Conservation (phyloP, 129 eudicot genomes). For the Solidago caesia region DNA sequence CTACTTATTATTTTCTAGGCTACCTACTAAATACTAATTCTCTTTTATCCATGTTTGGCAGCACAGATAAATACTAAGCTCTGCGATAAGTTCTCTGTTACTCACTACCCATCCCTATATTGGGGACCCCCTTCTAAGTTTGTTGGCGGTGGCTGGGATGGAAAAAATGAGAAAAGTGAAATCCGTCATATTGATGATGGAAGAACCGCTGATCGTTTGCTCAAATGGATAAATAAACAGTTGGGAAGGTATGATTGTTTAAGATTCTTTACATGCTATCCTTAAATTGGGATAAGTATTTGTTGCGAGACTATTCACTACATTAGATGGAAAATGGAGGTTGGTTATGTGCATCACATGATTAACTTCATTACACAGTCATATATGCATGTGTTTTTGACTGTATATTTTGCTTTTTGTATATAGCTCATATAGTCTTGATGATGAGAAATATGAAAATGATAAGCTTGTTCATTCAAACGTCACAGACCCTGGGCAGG, state of each 20-base stretch:
- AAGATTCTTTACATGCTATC: not conserved
- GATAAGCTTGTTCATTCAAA: constrained; percentile 59
- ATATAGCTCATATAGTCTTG: constrained; percentile 69
- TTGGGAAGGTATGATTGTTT: constrained; percentile 54
- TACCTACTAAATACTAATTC: constrained; percentile 37
- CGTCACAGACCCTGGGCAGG: constrained; percentile 73
- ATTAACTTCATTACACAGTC: not conserved
- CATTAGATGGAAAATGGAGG: constrained; percentile 9
- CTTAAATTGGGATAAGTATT: not conserved
- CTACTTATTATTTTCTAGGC: constrained; percentile 18
- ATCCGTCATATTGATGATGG: constrained; percentile 60
- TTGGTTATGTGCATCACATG: constrained; percentile 1
- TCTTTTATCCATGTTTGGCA: constrained; percentile 66
- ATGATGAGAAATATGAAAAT: constrained; percentile 63
- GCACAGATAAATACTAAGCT: constrained; percentile 89
- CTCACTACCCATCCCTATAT: constrained; percentile 70
- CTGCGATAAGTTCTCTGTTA: constrained; percentile 82
- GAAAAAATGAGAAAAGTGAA: constrained; percentile 57
- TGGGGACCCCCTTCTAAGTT: constrained; percentile 86
- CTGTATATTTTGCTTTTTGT: constrained; percentile 16
- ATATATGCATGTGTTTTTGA: not conserved
- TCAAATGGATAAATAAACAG: constrained; percentile 78
- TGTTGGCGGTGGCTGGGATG: constrained; percentile 54
- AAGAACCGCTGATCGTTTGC: constrained; percentile 78
- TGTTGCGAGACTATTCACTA: not conserved